Conservation (phyloP, 257 asterid species). For the Solanum clarkiae region DNA sequence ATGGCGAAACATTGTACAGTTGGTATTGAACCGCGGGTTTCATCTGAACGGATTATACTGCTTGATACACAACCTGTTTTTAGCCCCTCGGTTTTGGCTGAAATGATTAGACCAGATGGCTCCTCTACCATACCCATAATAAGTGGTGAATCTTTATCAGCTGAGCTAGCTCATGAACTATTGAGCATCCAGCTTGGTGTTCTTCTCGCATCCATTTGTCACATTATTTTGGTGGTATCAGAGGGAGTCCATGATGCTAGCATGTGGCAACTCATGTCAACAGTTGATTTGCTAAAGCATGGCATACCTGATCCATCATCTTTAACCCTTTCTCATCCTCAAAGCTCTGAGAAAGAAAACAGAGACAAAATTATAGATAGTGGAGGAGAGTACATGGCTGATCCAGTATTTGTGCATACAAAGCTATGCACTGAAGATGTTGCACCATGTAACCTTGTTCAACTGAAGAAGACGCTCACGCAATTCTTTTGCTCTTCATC, state of each 20-base stretch:
- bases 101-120: conserved; percentile 90
- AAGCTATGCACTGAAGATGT: conserved; percentile 56
- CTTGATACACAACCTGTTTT: conserved; percentile 96
- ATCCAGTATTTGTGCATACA: conserved; percentile 74
- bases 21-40: conserved; percentile 84
- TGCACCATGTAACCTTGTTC: conserved; percentile 22
- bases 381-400: conserved; percentile 60
- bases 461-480: conserved; percentile 44
- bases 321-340: conserved; percentile 43
- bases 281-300: conserved; percentile 79
- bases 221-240: conserved; percentile 69
- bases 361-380: conserved; percentile 32
- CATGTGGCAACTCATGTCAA: conserved; percentile 88
- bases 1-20: conserved; percentile 74
- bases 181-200: conserved; percentile 97
- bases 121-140: conserved; percentile 69
- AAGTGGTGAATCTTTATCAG: conserved; percentile 69
- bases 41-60: conserved; percentile 83
- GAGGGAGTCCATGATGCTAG: conserved; percentile 72
- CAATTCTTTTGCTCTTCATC: conserved; percentile 43
- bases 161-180: conserved; percentile 88
- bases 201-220: conserved; percentile 80
- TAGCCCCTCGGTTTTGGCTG: conserved; percentile 86
- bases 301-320: conserved; percentile 91
- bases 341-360: conserved; percentile 50